Evolutionary conservation across 108 stramenopile genomes (phyloP).

Genomic region (Fragilaria crotonensis): DNA sequence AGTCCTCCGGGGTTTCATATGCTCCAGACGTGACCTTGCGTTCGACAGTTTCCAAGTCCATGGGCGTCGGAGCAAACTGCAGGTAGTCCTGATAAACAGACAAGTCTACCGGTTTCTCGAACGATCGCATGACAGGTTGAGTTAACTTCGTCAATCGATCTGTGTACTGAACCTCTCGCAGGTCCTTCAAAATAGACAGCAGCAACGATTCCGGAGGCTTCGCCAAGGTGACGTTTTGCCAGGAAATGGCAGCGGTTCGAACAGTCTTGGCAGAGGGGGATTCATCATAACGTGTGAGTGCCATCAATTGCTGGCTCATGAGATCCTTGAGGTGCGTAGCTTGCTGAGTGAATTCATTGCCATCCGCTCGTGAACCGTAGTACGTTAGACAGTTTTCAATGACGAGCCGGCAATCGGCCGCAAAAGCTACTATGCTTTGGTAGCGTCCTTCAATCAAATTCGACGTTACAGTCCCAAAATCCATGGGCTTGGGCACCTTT

Average conservation of each 20-base stretch:
- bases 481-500: conserved; percentile 59
- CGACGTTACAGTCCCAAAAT: conserved; percentile 67
- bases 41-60: conserved; percentile 74
- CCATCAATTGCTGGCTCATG: conserved; percentile 44
- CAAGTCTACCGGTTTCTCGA: conserved; percentile 70
- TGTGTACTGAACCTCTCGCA: conserved; percentile 57
- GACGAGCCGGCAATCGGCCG: conserved; percentile 62
- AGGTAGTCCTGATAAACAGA: conserved; percentile 59
- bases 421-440: conserved; percentile 40
- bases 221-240: conserved; percentile 23
- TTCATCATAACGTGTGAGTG: conserved; percentile 46
- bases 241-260: conserved; percentile 14
- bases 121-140: conserved; percentile 45
- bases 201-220: conserved; percentile 56
- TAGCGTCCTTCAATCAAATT: conserved; percentile 67
- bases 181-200: conserved; percentile 40
- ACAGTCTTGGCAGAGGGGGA: conserved; percentile 30
- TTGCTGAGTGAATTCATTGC: conserved; percentile 42
- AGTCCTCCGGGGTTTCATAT: conserved; percentile 59
- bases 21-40: conserved; percentile 45
- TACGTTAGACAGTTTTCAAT: conserved; percentile 59
- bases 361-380: conserved; percentile 52
- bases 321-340: conserved; percentile 50
- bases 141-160: conserved; percentile 63
- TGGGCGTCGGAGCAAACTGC: conserved; percentile 48